Base-by-base conservation (phyloP, 257 asterid species). In the Handroanthus guayacan region DNA sequence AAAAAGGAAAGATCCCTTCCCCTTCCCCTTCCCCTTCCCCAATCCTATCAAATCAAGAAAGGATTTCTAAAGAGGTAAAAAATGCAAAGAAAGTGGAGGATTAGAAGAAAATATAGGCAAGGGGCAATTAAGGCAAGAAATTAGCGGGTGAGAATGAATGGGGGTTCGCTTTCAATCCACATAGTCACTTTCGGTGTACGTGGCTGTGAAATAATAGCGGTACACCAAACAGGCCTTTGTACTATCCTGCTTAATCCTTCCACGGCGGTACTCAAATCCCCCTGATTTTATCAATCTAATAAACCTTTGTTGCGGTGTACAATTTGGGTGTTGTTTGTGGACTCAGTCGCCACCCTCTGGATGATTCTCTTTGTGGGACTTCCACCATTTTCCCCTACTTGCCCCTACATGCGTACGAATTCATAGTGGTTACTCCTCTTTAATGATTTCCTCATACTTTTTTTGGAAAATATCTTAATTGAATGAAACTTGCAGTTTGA, bases 121-220 rank as follows among this genome's bases (percentile, higher is more conserved):
- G 75, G 81, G 74, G 9, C 73, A n/a, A 18, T 9, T 47, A 51
- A 45, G 41, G 51, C 6, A 61, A n/a, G 65, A 20, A 79, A 61
- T 70, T 75, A 69, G 83, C 80, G 95, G 93, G 45, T 69, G 77
- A 82, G 74, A 77, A 80, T 62, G 9, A 1, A n/a, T 43, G 6
- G 56, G 39, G 36, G 67, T 90, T 87, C 20, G 89, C 86, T 83
- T 69, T 89, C 87, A 36, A 57, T 69, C 75, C 80, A 80, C 83
- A 69, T 66, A 68, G 58, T 51, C 12, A 18, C 63, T 47, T 72
- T 76, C 36, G 77, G 61, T 74, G 72, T 62, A 36, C 82, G 90
- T 86, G 96, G 91, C 83, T 77, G 9, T 10, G 67, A 77, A 80
- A 80, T 57, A 56, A 25, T 25, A 38, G 10, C 9, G 44, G 80